Percentiles rank a stretch among this genome's conserved stretches.
phyloP scores from a whole-genome alignment of 176 grass and related monocot genomes.

The Zizania latifolia region DNA sequence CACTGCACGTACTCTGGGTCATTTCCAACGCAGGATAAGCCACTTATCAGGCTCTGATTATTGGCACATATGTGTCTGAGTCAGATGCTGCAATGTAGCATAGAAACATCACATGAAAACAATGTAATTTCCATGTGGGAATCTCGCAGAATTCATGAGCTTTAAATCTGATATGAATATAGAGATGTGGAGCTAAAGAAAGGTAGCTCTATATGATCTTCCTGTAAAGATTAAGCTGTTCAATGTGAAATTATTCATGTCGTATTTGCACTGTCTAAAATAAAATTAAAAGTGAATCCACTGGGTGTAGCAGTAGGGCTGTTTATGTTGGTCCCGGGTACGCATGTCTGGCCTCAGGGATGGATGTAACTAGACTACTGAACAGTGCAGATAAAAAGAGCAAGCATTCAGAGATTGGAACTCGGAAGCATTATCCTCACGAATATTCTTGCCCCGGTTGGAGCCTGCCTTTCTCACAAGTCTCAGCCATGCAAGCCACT shows the following conservation, averaged over 20 bases:
- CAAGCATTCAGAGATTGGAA: not conserved
- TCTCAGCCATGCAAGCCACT: not conserved
- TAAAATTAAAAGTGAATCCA: not conserved
- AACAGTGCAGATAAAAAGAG: not conserved
- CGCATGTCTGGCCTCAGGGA: not conserved
- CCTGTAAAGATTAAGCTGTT: no score
- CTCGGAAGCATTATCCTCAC: slow-evolving; percentile 24
- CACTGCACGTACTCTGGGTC: not conserved
- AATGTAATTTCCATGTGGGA: not conserved
- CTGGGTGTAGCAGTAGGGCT: not conserved
- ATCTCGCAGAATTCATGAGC: not conserved
- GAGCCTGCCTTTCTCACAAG: not conserved
- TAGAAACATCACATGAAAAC: not conserved
- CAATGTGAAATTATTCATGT: no score
- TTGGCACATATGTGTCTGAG: not conserved
- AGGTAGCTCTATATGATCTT: no score
- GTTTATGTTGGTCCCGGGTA: not conserved
- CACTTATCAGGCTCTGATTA: not conserved
- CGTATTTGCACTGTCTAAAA: no score
- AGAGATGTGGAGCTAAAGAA: no score
- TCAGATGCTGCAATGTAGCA: not conserved
- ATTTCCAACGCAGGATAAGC: not conserved
- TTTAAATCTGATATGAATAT: no score
- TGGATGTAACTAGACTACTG: not conserved
- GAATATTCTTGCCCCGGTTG: slow-evolving; percentile 20